Base-by-base conservation (phyloP, 2,329 filamentous ascomycete species). In the Pseudogymnoascus sp. region DNA sequence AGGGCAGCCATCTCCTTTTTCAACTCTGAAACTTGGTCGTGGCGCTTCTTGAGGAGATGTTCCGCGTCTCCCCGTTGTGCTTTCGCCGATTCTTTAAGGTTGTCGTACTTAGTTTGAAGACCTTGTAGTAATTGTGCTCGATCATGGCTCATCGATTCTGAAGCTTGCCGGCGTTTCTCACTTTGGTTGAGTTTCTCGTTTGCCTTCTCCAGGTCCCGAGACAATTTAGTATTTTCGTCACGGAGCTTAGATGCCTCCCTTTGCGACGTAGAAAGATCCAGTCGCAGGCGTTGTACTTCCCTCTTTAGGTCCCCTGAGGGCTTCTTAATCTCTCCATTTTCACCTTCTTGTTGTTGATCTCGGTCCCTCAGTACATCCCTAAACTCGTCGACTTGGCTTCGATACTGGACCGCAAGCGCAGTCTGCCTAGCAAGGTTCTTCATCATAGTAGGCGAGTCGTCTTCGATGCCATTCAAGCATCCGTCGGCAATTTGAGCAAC, bases 401-500 rank as follows among this genome's bases (percentile, higher is more conserved):
- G 80, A 72, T 88, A 87, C 66, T 86, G 80, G 0, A 79, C 74
- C 12, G 82, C 82, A 11, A 86, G 75, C 1, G 81, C 78, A 1
- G 83, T 86, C 70, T 87, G 84, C 63, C 81, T 80, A 11, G 78
- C 78, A 36, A 88, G 76, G 61, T 86, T 83, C 62, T 80, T 78
- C 25, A 82, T 73, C 53, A 85, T 69, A 42, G 79, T 77, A 2
- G 78, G 73, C 9, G 80, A 77, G n/a, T 80, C 78, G 34, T 77
- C 74, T 12, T 78, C 78, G 8, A 71, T 73, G 5, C 75, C 75
- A 28, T 75, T 74, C 62, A 70, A 72, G 40, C 72, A 74, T 23
- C 72, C 72, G 1, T 75, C 72, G 0, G 77, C 71, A 63, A 88
- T 81, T 65, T 86, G 81, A 5, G 80, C 78, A 62, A 86, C 82